phyloP scores from a whole-genome alignment of 257 asterid species.

The Petrea volubilis region DNA sequence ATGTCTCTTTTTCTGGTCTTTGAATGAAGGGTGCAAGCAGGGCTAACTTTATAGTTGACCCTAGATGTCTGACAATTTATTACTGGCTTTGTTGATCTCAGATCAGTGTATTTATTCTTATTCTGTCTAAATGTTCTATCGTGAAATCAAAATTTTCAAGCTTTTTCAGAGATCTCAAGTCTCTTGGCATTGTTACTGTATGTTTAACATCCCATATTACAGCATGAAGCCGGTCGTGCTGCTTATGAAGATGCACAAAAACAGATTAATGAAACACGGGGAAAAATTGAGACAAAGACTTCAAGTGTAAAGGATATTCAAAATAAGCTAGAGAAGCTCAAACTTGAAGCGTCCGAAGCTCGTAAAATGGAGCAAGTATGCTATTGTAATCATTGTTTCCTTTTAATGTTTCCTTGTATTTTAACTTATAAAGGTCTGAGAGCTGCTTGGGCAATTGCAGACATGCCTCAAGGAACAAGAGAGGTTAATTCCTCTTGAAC shows the following conservation, averaged over 20 bases:
- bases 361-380: constrained; percentile 70
- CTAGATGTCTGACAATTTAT: neutral
- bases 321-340: constrained; percentile 56
- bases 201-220: constrained; percentile 27
- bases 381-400: neutral
- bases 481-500: constrained; percentile 69
- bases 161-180: neutral
- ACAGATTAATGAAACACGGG: constrained; percentile 61
- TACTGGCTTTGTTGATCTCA: constrained; percentile 1
- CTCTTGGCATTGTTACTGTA: neutral
- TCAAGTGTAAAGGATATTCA: constrained; percentile 44
- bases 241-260: constrained; percentile 86
- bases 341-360: constrained; percentile 60
- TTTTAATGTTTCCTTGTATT: neutral
- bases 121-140: neutral
- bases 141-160: neutral
- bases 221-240: constrained; percentile 83
- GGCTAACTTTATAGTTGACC: neutral
- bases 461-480: constrained; percentile 66
- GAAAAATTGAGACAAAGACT: constrained; percentile 55
- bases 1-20: neutral
- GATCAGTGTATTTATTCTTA: neutral
- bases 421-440: neutral
- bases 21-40: neutral
- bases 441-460: constrained; percentile 41